Evolutionary conservation across 139 green algal species (phyloP), one percentile per base, ranked within the genome.

Genomic region (Zygnema circumcarinatum): DNA sequence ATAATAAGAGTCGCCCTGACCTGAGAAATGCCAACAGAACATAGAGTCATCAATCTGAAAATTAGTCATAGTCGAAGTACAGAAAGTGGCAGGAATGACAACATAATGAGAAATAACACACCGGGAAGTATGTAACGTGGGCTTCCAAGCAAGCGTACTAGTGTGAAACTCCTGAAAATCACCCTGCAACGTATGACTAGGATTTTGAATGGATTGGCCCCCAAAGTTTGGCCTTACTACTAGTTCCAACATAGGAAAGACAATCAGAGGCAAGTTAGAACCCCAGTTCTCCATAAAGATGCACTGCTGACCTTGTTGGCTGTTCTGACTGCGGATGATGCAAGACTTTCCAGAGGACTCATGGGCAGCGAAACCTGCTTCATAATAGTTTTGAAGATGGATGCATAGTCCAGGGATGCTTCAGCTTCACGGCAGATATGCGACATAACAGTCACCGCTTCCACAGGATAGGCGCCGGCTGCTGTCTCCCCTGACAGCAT

Each of bases 261-360:
- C n/a, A n/a, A n/a, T n/a, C n/a, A n/a, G n/a, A n/a, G n/a, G n/a
- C n/a, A n/a, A n/a, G n/a, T n/a, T n/a, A n/a, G n/a, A n/a, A n/a
- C n/a, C n/a, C n/a, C n/a, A n/a, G n/a, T n/a, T n/a, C n/a, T n/a
- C n/a, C n/a, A n/a, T n/a, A n/a, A n/a, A n/a, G n/a, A n/a, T n/a
- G n/a, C n/a, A n/a, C n/a, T n/a, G 47, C 81, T 52, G 25, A 89
- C 94, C 92, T 96, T 98, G 91, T 98, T 95, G 20, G 96, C 96
- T 1, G 96, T 98, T 79, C 96, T 91, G 38, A 99, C 97, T 31
- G 97, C 97, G 0, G 95, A 98, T 25, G 95, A 98, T 1, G 97
- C 96, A 33, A 99, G 93, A 3, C 94, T 97, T 93, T 99, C 97
- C 29, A 99, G 90, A 2, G 96, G 95, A 42, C 88, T 93, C 96